These are phyloP conservation scores for Leccinum uliginosum DNA, from an alignment of 768 basidiomycete genomes.

Conservation along the genomic window DNA sequence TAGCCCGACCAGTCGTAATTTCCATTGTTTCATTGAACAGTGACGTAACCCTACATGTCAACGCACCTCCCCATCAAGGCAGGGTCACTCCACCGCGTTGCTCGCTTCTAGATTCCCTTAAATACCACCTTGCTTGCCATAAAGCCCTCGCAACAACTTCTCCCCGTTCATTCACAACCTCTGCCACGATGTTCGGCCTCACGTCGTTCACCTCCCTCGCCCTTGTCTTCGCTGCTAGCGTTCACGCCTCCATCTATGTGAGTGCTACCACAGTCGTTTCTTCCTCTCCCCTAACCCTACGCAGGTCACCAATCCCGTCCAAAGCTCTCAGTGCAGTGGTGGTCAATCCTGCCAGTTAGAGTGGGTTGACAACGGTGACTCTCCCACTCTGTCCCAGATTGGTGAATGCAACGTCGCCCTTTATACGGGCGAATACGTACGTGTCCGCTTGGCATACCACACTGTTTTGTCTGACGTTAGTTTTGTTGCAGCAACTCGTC, in stretches of 20 bases:
- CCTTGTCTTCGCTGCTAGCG: slow-evolving; percentile 19
- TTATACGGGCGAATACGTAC: slow-evolving; percentile 52
- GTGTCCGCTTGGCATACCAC: slow-evolving; percentile 14
- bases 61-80: slow-evolving; percentile 2
- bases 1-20: slow-evolving; percentile 4
- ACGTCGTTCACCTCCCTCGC: slow-evolving; percentile 12
- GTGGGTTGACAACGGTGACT: slow-evolving; percentile 62
- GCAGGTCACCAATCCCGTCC: slow-evolving; percentile 47
- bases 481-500: slow-evolving; percentile 42
- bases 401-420: slow-evolving; percentile 53
- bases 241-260: slow-evolving; percentile 19
- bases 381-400: slow-evolving; percentile 46
- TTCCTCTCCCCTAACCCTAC: not conserved
- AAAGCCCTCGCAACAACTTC: not conserved
- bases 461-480: not conserved
- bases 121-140: slow-evolving; percentile 13
- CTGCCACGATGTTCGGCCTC: slow-evolving; percentile 13
- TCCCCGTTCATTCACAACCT: slow-evolving; percentile 1
- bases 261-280: not conserved
- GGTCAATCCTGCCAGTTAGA: slow-evolving; percentile 49
- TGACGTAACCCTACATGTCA: slow-evolving; percentile 1
- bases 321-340: slow-evolving; percentile 44
- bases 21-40: slow-evolving; percentile 11
- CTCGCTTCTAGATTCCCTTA: slow-evolving; percentile 24
- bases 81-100: slow-evolving; percentile 11